Conservation (phyloP, 2,329 filamentous ascomycete species). For the Colletotrichum truncatum region DNA sequence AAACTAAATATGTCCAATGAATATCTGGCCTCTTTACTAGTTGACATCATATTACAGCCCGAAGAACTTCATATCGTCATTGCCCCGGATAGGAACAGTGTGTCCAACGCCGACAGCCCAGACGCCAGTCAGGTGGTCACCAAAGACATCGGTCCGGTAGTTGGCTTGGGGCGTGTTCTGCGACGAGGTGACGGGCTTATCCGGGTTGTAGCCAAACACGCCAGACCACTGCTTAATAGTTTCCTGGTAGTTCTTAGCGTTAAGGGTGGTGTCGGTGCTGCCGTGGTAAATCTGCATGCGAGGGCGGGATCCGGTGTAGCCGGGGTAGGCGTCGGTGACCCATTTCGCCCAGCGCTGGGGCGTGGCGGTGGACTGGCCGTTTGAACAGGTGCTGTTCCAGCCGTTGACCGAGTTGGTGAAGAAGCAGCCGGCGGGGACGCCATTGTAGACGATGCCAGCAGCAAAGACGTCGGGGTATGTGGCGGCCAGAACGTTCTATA, state of each 20-base stretch:
- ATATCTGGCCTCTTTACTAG: not conserved
- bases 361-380: conserved; percentile 55
- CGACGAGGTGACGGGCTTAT: conserved; percentile 39
- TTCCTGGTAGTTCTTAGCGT: conserved; percentile 65
- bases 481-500: conserved; percentile 56
- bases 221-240: conserved; percentile 65
- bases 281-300: conserved; percentile 70
- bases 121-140: conserved; percentile 39
- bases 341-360: conserved; percentile 51
- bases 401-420: conserved; percentile 49
- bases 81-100: conserved; percentile 26
- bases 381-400: conserved; percentile 65
- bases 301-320: conserved; percentile 57
- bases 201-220: conserved; percentile 51
- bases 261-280: conserved; percentile 57
- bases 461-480: conserved; percentile 65
- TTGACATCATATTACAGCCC: not conserved
- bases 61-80: conserved; percentile 29
- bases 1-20: conserved; percentile 3
- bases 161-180: conserved; percentile 45
- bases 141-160: conserved; percentile 50
- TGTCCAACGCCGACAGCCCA: conserved; percentile 39
- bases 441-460: conserved; percentile 59
- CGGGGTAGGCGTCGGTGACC: conserved; percentile 57
- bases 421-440: conserved; percentile 66